Evolutionary conservation across 768 basidiomycete species (phyloP).

Genomic region (Amylocystis lapponica): DNA sequence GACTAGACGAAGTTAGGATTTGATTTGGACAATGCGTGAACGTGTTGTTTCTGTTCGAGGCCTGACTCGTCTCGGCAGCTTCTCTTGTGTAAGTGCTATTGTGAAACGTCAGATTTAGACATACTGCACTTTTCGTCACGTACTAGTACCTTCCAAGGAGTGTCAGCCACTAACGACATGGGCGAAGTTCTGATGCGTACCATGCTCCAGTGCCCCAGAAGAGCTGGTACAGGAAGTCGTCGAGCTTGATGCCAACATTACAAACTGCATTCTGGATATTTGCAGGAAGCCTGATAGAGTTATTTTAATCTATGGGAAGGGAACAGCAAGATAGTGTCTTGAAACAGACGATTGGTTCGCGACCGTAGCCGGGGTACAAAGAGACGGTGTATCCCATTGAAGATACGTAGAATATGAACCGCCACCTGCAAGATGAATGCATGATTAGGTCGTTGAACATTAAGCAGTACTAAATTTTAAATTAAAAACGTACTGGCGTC

Average conservation of each 20-base stretch:
- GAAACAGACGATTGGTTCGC: neutral
- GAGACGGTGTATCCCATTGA: too few species aligned
- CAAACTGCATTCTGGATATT: neutral
- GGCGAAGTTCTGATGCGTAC: neutral
- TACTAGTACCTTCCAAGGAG: neutral
- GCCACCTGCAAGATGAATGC: neutral
- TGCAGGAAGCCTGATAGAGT: neutral
- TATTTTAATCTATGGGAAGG: neutral
- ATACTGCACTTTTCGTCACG: neutral
- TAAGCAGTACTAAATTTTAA: neutral
- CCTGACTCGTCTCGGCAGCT: neutral
- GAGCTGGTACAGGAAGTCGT: neutral
- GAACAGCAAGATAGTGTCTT: neutral
- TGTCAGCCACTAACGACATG: neutral
- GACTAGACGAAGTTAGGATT: neutral
- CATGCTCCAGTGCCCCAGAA: conserved; percentile 3
- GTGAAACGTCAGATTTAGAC: neutral
- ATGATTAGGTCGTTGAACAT: neutral
- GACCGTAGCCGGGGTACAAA: neutral
- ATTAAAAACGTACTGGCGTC: neutral
- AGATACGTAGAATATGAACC: neutral
- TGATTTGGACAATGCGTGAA: neutral
- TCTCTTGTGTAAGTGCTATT: neutral
- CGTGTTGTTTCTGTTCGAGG: neutral
- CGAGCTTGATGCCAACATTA: neutral